Conservation (phyloP, 306 rosid genomes). For the Begonia masoniana region DNA sequence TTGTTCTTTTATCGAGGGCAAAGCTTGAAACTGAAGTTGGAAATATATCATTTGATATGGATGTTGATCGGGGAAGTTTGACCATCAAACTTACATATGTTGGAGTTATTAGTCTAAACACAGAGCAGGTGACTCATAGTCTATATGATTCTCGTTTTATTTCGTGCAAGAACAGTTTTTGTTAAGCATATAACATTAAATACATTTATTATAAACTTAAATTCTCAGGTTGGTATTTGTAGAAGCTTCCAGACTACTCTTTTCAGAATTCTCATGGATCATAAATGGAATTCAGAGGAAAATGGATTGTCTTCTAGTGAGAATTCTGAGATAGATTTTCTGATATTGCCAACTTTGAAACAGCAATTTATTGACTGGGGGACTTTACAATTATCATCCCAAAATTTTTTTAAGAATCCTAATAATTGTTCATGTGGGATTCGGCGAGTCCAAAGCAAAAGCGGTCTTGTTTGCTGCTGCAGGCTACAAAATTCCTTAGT, state of each 20-base stretch:
- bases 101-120: slow-evolving; percentile 36
- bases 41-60: slow-evolving; percentile 27
- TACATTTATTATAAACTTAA: slow-evolving; percentile 4
- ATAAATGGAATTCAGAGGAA: slow-evolving; percentile 8
- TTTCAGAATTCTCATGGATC: slow-evolving; percentile 33
- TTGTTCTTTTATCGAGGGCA: slow-evolving; percentile 42
- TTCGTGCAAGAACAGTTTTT: too few relatives aligned
- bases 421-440: slow-evolving; percentile 7
- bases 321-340: slow-evolving; percentile 45
- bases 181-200: too few relatives aligned
- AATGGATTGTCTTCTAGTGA: slow-evolving; percentile 19
- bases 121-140: slow-evolving; percentile 35
- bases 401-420: slow-evolving; percentile 11
- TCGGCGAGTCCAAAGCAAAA: slow-evolving; percentile 18
- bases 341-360: slow-evolving; percentile 48
- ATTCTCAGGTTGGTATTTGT: slow-evolving; percentile 39
- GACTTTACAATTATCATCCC: slow-evolving; percentile 21
- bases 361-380: slow-evolving; percentile 41
- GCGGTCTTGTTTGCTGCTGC: slow-evolving; percentile 42
- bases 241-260: slow-evolving; percentile 53
- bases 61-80: slow-evolving; percentile 37
- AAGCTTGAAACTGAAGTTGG: slow-evolving; percentile 42
- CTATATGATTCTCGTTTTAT: background rate
- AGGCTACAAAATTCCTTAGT: slow-evolving; percentile 44
- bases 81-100: slow-evolving; percentile 25